Percentiles rank a stretch among this genome's conserved stretches.
phyloP scores from a whole-genome alignment of 345 rosid species.

The Eutrema heterophyllum region DNA sequence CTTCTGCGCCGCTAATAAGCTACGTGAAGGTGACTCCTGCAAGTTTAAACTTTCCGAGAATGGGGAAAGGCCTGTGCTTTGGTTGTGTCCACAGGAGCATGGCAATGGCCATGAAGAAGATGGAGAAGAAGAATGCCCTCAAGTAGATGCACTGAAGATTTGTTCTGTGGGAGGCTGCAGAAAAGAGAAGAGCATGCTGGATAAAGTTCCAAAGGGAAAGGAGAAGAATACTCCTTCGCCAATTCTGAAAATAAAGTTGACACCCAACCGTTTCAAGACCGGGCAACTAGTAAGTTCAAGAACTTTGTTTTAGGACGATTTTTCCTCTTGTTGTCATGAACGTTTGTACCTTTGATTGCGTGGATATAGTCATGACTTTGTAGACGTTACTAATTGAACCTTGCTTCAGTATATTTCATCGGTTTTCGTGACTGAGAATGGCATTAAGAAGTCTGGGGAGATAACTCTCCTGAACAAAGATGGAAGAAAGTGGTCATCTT shows the following conservation, averaged over 20 bases:
- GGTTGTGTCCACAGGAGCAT: constrained; percentile 10
- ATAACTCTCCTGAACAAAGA: constrained; percentile 18
- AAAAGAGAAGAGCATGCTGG: neutral
- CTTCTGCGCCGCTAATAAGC: constrained; percentile 11
- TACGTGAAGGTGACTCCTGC: neutral
- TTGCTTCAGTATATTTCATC: constrained; percentile 24
- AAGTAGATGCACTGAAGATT: neutral
- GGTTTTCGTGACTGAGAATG: constrained; percentile 11
- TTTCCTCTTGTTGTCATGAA: neutral
- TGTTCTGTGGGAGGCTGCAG: constrained; percentile 4
- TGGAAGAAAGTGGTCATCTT: constrained; percentile 24
- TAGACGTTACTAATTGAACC: neutral
- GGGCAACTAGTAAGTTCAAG: constrained; percentile 27
- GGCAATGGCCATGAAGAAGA: neutral
- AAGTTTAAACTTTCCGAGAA: constrained; percentile 6
- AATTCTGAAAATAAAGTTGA: neutral
- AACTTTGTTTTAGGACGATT: neutral
- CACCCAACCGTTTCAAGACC: constrained; percentile 5
- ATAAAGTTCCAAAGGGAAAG: neutral
- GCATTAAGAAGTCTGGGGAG: constrained; percentile 1
- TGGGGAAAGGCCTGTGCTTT: constrained; percentile 19
- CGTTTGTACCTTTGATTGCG: neutral
- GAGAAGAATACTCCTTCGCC: neutral
- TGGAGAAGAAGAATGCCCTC: neutral
- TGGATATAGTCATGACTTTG: neutral